A percentile compares a stretch with the other conserved stretches of the same genome.
These are phyloP conservation scores for Penicillium sp. DNA, from an alignment of 2,329 filamentous ascomycete species.

Conservation along the genomic window DNA sequence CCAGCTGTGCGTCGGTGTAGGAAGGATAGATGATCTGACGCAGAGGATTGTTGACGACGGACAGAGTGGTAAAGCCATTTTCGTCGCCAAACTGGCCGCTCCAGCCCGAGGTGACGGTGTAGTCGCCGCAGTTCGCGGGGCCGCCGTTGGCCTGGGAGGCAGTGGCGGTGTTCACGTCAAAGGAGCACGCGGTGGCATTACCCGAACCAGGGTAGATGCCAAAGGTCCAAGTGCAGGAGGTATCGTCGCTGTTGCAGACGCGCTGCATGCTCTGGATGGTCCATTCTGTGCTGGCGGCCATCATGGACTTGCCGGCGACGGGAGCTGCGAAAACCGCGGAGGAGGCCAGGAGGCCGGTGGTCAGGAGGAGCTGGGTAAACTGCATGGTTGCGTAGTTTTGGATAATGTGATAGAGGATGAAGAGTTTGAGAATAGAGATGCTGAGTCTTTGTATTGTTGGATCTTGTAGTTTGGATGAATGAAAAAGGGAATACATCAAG, in stretches of 20 bases:
- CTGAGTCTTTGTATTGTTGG: no score
- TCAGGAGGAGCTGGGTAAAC: conserved; percentile 42
- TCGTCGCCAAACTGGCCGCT: conserved; percentile 54
- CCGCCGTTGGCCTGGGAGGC: conserved; percentile 42
- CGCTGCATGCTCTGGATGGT: conserved; percentile 44
- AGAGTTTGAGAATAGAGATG: not conserved
- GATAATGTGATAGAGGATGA: not conserved
- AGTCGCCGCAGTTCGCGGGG: conserved; percentile 49
- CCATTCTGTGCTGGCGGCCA: conserved; percentile 43
- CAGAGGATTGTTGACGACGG: conserved; percentile 48
- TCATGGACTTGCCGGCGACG: conserved; percentile 38
- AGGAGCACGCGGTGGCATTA: conserved; percentile 34
- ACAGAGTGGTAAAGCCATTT: conserved; percentile 55
- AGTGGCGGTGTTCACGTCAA: conserved; percentile 36
- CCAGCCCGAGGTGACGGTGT: conserved; percentile 55
- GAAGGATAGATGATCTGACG: conserved; percentile 51
- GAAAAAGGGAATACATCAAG: no score
- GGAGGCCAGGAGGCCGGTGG: conserved; percentile 32
- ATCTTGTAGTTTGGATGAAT: no score
- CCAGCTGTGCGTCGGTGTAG: conserved; percentile 54
- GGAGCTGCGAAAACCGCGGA: conserved; percentile 35
- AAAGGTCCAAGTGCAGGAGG: conserved; percentile 48
- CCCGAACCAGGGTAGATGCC: conserved; percentile 38
- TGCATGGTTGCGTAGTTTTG: conserved; percentile 41
- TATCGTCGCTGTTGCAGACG: conserved; percentile 41